phyloP scores from a whole-genome alignment of 2,329 filamentous ascomycete genomes.

The Simplicillium aogashimaense region DNA sequence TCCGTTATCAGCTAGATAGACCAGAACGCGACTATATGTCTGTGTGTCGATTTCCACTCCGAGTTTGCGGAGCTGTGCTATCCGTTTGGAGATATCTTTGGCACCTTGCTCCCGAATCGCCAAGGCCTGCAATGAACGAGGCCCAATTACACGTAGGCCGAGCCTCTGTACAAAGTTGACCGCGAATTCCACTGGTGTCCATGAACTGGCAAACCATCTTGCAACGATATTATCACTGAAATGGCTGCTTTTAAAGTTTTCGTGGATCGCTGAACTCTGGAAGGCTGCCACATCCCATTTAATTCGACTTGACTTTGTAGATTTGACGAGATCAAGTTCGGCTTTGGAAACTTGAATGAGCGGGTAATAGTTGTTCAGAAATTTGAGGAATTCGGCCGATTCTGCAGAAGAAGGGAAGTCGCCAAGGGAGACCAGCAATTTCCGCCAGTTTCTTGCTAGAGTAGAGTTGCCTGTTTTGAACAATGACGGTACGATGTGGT shows the following conservation, averaged over 20 bases:
- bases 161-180: constrained; percentile 61
- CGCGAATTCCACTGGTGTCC: constrained; percentile 62
- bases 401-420: constrained; percentile 32
- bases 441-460: constrained; percentile 38
- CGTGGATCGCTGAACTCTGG: constrained; percentile 1
- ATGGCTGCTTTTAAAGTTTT: constrained; percentile 16
- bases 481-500: constrained; percentile 39
- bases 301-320: constrained; percentile 4
- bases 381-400: constrained; percentile 37
- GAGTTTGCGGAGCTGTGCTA: constrained; percentile 49
- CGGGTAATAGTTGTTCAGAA: constrained; percentile 35
- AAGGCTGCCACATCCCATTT: constrained; percentile 5
- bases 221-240: constrained; percentile 63
- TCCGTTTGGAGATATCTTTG: constrained; percentile 43
- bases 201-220: constrained; percentile 66
- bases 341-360: constrained; percentile 22
- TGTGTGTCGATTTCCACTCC: constrained; percentile 54
- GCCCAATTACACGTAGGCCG: constrained; percentile 62
- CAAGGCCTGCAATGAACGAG: constrained; percentile 68
- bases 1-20: constrained; percentile 49
- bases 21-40: constrained; percentile 55
- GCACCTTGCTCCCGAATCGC: constrained; percentile 52
- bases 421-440: constrained; percentile 24
- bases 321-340: constrained; percentile 18
- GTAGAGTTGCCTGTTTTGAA: constrained; percentile 34